Base-by-base conservation (phyloP, 805 yeast species). In the Metschnikowia lunata region DNA sequence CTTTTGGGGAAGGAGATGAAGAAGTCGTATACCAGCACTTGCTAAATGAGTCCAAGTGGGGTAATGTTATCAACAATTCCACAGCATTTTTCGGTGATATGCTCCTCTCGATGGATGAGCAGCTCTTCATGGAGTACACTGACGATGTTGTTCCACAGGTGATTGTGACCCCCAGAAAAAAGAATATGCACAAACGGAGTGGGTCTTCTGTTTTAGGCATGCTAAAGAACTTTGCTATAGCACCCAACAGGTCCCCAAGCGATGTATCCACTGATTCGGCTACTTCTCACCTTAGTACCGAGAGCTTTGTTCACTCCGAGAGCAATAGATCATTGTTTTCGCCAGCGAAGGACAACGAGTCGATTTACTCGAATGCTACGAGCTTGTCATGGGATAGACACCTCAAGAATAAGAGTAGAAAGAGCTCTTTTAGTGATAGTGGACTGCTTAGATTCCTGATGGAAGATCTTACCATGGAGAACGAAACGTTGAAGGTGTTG, bases 31-130 rank as follows among this genome's bases (percentile, higher is more conserved):
- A 67, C 51, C 75, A 70, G 53, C 75, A 70, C 43, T 57, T 71
- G 44, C 56, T 71, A 36, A 67, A 70, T 47, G 75, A 69, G 39
- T 62, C 69, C 34, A 68, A 68, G 47, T 71, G 75, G 75, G 75
- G 75, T 4, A 65, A 60, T 31, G 63, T 61, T 26, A 53, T 64
- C 40, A 67, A 66, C 39, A 65, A 63, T 48, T 54, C 69, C 36
- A 68, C 70, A 29, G 47, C 55, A 26, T 71, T 70, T 47, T 71
- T 70, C 43, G 74, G 74, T 3, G 64, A 66, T 30, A 49, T 66
- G 35, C 57, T 69, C 36, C 50, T 68, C 29, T 56, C 61, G 6
- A 68, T 71, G 64, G 69, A 70, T 41, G 69, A 62, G 30, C 33
- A 54, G 10, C 50, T 67, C 32, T 68, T 67, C 43, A 28, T 47